Percentiles rank a stretch among this genome's conserved stretches.
These are phyloP conservation scores for Malus hybrid DNA, from an alignment of 331 rosid species.

Conservation along the genomic window DNA sequence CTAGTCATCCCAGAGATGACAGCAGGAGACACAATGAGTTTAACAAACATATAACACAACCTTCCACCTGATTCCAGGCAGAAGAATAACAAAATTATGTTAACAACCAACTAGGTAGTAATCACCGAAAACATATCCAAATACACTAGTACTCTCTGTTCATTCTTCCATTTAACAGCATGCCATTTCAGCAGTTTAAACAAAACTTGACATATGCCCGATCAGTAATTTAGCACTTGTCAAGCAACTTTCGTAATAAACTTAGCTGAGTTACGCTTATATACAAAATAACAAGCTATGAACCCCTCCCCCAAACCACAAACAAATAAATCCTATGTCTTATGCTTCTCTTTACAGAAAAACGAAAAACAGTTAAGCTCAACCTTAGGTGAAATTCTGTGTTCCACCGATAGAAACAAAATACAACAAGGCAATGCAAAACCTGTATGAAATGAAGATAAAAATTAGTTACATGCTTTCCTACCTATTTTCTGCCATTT, in stretches of 20 bases:
- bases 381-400: neutral
- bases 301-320: neutral
- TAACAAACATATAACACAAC: neutral
- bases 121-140: neutral
- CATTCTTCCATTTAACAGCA: neutral
- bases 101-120: neutral
- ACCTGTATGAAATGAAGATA: too few relatives aligned
- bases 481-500: neutral
- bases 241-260: neutral
- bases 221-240: neutral
- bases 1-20: neutral
- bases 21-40: neutral
- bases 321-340: neutral
- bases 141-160: neutral
- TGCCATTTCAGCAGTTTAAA: neutral
- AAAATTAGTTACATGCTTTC: too few relatives aligned
- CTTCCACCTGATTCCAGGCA: neutral
- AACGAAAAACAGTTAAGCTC: neutral
- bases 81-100: neutral
- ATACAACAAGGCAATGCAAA: neutral
- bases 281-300: neutral
- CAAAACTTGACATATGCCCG: neutral
- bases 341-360: neutral
- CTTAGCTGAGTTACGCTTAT: neutral
- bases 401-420: neutral